phyloP scores from a whole-genome alignment of 345 rosid genomes.

The Gossypium bickii region DNA sequence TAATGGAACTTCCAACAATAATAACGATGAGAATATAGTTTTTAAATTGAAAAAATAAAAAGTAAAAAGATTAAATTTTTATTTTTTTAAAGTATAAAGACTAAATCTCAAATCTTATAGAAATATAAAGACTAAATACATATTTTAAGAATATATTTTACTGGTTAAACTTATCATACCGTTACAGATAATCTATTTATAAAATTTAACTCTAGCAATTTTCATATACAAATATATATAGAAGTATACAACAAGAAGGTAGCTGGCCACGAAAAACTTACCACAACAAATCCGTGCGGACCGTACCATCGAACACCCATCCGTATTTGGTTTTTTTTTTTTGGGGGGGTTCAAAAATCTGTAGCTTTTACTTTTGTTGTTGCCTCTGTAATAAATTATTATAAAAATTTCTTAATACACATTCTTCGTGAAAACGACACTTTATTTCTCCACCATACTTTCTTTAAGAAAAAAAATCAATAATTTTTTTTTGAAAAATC shows the following conservation, averaged over 20 bases:
- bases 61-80: no score
- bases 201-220: not conserved
- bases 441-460: conserved; percentile 16
- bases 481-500: not conserved
- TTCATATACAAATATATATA: not conserved
- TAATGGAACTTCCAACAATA: no score
- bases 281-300: conserved; percentile 5
- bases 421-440: conserved; percentile 32
- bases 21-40: no score
- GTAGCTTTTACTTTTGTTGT: not conserved
- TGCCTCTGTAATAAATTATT: not conserved
- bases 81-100: no score
- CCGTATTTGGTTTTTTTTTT: no score
- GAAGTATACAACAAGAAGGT: not conserved
- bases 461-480: not conserved
- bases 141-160: no score
- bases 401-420: not conserved
- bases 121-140: no score
- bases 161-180: no score
- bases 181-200: no score
- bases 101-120: no score
- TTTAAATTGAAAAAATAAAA: no score
- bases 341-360: no score
- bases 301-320: conserved; percentile 1
- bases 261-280: not conserved